Evolutionary conservation across 768 basidiomycete species (phyloP).

Genomic region (Rhodocollybia butyracea): DNA sequence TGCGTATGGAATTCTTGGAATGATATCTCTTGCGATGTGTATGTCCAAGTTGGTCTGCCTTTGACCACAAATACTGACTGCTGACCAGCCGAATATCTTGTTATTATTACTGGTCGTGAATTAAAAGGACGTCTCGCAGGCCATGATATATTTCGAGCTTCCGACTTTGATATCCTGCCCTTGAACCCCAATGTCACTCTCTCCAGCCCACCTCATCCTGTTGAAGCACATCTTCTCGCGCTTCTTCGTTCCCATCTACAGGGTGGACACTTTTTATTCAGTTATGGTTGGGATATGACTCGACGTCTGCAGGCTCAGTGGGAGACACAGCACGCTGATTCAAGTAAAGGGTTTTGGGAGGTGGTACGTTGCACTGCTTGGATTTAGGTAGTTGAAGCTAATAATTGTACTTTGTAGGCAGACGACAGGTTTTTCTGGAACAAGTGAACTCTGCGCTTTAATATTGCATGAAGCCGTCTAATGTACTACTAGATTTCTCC

Average conservation of each 20-base stretch:
- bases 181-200: conserved; percentile 69
- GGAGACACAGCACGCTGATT: conserved; percentile 47
- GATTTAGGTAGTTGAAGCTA: neutral
- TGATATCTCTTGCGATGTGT: conserved; percentile 78
- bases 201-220: conserved; percentile 70
- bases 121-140: conserved; percentile 76
- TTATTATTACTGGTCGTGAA: conserved; percentile 82
- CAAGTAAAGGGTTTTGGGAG: conserved; percentile 68
- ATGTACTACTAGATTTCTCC: conserved; percentile 29
- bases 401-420: conserved; percentile 44
- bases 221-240: conserved; percentile 84
- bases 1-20: conserved; percentile 73
- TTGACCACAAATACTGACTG: neutral
- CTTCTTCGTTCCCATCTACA: conserved; percentile 84
- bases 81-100: conserved; percentile 82
- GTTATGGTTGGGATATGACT: conserved; percentile 89
- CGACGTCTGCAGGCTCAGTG: conserved; percentile 83
- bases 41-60: conserved; percentile 23
- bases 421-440: conserved; percentile 99
- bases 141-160: conserved; percentile 85
- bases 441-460: conserved; percentile 41
- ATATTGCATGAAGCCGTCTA: neutral
- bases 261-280: conserved; percentile 82
- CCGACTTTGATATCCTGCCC: conserved; percentile 89
- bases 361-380: conserved; percentile 48